Base-by-base conservation (phyloP, 2,329 filamentous ascomycete genomes). In the Aspergillus neotritici region DNA sequence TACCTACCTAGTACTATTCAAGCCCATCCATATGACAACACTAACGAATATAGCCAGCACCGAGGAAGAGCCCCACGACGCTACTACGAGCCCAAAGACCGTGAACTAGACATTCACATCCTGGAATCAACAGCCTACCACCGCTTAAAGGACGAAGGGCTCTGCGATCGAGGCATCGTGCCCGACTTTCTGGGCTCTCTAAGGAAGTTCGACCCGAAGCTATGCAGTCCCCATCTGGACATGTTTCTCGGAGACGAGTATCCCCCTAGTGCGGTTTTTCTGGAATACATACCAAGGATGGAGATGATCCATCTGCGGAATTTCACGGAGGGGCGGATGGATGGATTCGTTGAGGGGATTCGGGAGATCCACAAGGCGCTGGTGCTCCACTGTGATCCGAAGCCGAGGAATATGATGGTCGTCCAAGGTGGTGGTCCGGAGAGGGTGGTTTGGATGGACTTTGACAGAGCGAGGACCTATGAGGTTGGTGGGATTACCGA, bases 401-500 rank as follows among this genome's bases (percentile, higher is more conserved):
- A 46, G 5, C 45, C 45, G 3, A 43, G 49, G 31, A 54, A 50
- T 37, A 47, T 52, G 35, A 52, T 53, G 46, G 37, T 51, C 28
- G 14, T 52, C 11, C 37, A 41, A 11, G 31, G 40, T 34, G 41
- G 49, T 15, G n/a, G n/a, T n/a, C 37, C 46, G 1, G 46, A 52
- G 13, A 45, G 49, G 30, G 47, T 45, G 4, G n/a, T 54, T 15
- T 55, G 53, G 49, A 40, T 41, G 15, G 43, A 40, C 14, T 41
- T 37, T n/a, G 35, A 41, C 14, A 21, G 21, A 21, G 21, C 21
- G 7, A 21, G 7, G 21, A 21, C 21, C 4, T 21, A 21, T 21
- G 5, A 6, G 5, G 5, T 2, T 21, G 21, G 7, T 21, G 7
- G 21, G 5, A 6, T 21, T 7, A 21, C 21, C 7, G 5, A 21